Percentiles rank a stretch among this genome's conserved stretches.
Evolutionary conservation across 768 basidiomycete genomes (phyloP).

Genomic region (Russula virescens): DNA sequence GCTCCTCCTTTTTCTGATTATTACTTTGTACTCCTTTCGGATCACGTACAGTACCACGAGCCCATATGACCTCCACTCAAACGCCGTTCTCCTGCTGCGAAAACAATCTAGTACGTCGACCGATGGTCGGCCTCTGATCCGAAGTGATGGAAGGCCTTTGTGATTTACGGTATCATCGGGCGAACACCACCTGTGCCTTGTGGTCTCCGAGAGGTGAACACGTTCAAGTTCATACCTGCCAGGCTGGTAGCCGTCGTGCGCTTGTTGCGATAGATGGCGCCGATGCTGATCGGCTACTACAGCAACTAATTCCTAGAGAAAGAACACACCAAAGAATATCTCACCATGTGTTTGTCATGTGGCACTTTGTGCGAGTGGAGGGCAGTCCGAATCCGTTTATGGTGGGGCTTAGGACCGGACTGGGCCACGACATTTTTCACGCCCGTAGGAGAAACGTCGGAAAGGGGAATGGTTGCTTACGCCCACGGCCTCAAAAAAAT

Average conservation of each 20-base stretch:
- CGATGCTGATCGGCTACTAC: background rate
- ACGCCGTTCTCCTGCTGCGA: background rate
- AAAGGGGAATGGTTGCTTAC: background rate
- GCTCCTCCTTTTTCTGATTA: background rate
- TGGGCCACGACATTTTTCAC: too few species aligned
- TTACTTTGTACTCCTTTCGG: background rate
- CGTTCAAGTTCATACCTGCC: constrained; percentile 14
- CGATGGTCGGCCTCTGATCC: constrained; percentile 5
- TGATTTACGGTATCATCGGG: background rate
- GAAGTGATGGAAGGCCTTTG: background rate
- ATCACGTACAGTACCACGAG: background rate
- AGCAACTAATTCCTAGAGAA: too few species aligned
- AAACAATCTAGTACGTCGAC: too few species aligned
- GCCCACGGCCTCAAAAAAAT: background rate
- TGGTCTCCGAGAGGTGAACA: constrained; percentile 6
- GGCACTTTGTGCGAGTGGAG: too few species aligned
- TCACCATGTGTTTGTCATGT: too few species aligned
- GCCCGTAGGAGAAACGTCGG: too few species aligned
- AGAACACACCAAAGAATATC: too few species aligned
- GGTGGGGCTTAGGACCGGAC: too few species aligned
- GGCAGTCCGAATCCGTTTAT: too few species aligned
- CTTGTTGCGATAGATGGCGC: background rate
- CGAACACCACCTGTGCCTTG: background rate
- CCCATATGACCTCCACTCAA: background rate
- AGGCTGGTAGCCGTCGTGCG: too few species aligned